These are phyloP conservation scores for Sherardia arvensis DNA, from an alignment of 257 asterid species.

Conservation along the genomic window DNA sequence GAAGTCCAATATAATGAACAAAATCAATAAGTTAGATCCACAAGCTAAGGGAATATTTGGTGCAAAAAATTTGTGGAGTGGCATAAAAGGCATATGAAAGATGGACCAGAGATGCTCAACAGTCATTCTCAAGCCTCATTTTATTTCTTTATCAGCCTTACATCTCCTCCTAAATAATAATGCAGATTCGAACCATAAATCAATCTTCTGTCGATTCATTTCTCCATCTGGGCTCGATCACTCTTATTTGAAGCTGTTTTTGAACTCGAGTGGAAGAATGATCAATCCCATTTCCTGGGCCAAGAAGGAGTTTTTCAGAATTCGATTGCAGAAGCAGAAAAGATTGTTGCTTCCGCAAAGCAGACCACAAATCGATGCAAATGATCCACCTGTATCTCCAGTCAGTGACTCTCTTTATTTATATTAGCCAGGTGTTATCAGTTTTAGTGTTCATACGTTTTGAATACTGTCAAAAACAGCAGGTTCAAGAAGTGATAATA, in stretches of 20 bases:
- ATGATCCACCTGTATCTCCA: slow-evolving; percentile 8
- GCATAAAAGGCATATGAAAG: slow-evolving; percentile 2
- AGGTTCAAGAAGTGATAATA: slow-evolving; percentile 19
- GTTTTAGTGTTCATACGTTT: not conserved
- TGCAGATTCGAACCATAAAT: too few species aligned
- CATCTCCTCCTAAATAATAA: too few species aligned
- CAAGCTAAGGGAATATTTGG: slow-evolving; percentile 7
- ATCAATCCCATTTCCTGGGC: slow-evolving; percentile 27
- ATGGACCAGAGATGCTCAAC: slow-evolving; percentile 13
- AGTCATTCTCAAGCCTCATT: slow-evolving; percentile 17
- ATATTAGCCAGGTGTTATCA: too few species aligned
- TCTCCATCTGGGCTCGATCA: not conserved
- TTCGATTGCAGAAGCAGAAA: slow-evolving; percentile 18
- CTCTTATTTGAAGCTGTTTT: not conserved
- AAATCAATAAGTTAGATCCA: not conserved
- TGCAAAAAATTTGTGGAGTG: not conserved
- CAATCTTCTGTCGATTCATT: slow-evolving; percentile 12
- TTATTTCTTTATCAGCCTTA: not conserved
- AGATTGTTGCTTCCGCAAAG: slow-evolving; percentile 15
- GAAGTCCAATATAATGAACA: not conserved
- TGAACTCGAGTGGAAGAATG: slow-evolving; percentile 5
- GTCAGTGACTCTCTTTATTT: slow-evolving; percentile 6
- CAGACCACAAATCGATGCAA: slow-evolving; percentile 8
- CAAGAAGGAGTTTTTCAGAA: slow-evolving; percentile 21
- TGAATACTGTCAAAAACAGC: slow-evolving; percentile 3